Base-by-base conservation (phyloP, 2,329 filamentous ascomycete genomes). In the Emydomyces testavorans region DNA sequence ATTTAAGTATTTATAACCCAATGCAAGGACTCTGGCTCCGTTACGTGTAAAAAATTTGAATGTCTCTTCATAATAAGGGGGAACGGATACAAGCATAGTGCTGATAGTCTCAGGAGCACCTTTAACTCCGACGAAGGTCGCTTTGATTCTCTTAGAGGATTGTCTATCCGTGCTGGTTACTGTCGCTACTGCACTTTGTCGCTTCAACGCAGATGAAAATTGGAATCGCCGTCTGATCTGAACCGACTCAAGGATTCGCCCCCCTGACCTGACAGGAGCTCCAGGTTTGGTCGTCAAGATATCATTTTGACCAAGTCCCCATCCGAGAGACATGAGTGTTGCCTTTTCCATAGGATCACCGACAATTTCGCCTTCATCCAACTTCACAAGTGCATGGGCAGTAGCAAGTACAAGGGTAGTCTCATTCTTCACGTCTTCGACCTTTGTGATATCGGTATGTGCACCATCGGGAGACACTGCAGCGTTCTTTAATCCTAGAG, bases 341-440 rank as follows among this genome's bases (percentile, higher is more conserved):
- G 92, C 92, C 69, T 96, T 96, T 63, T 98, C 92, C 92, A 98
- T 98, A 1, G 92, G 92, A 61, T 98, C 92, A 59, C 92, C 92
- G 37, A 98, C 92, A 57, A 96, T 83, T 10, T 98, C 92, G 16
- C 92, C 92, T 64, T 98, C 92, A 56, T 98, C 92, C 13, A 98
- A 76, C 63, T 90, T 95, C 42, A 98, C 93, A 23, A 98, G 74
- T 35, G 92, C 92, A 63, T 98, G 92, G 2, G 92, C 92, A 10
- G 89, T 94, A 35, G 92, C 90, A 46, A 98, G 79, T 46, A 96
- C 92, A 49, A 98, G 74, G 6, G 89, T 93, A 0, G 92, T 96
- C 57, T 94, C 82, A 37, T 89, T 73, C 31, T 79, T 79, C 54
- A 83, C 78, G 20, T 84, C 71, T 37, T 76, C 74, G 31, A 94